Percentiles rank a stretch among this genome's conserved stretches.
Conservation (phyloP, 345 rosid genomes). For the Citrus unshiu region DNA sequence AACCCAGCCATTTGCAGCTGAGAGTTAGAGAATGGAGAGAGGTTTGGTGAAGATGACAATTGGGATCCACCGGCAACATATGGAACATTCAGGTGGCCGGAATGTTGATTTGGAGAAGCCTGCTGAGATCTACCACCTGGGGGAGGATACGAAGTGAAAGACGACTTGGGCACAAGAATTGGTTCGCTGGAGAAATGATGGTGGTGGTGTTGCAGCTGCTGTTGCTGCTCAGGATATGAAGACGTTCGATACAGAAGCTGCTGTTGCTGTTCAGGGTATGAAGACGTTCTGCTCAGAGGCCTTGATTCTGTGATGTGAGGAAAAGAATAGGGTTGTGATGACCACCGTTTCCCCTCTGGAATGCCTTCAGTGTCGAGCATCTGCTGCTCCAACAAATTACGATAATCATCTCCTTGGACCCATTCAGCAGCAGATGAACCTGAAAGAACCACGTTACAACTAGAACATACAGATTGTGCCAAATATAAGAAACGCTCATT, state of each 20-base stretch:
- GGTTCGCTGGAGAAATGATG: constrained; percentile 78
- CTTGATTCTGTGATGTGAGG: constrained; percentile 42
- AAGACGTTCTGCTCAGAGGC: constrained; percentile 57
- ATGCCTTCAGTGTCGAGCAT: constrained; percentile 45
- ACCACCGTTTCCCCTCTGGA: constrained; percentile 61
- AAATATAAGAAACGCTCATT: not conserved
- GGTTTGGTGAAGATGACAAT: constrained; percentile 60
- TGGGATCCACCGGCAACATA: constrained; percentile 63
- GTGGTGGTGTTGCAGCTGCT: constrained; percentile 30
- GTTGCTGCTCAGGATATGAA: constrained; percentile 58
- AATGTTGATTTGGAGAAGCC: constrained; percentile 62
- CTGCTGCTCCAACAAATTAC: constrained; percentile 60
- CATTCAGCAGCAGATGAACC: constrained; percentile 85
- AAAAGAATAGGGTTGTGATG: constrained; percentile 61
- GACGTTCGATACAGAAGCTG: constrained; percentile 58
- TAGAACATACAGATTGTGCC: constrained; percentile 1
- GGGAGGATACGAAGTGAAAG: constrained; percentile 65
- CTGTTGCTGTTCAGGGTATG: constrained; percentile 79
- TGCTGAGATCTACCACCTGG: constrained; percentile 63
- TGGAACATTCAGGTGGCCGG: constrained; percentile 47
- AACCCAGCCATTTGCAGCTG: constrained; percentile 54
- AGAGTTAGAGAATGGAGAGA: constrained; percentile 57
- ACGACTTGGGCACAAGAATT: constrained; percentile 68
- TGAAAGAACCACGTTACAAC: constrained; percentile 19
- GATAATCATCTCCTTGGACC: constrained; percentile 62